Conservation (phyloP, 1,284 basidiomycete genomes). For the Cutaneotrichosporon cutaneum region DNA sequence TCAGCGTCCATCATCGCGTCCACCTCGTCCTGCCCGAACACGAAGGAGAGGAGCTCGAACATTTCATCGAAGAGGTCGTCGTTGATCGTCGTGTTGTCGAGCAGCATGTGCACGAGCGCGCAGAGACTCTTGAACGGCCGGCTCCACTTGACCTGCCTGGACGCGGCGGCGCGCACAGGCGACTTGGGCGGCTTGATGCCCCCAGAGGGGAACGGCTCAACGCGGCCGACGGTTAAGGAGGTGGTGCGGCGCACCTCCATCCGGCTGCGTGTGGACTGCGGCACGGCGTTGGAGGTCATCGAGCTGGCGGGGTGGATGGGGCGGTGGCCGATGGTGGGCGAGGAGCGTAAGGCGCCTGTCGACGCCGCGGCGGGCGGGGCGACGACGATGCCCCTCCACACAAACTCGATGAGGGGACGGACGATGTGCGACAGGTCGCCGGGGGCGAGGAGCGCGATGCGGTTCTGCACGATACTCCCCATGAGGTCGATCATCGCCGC, state of each 20-base stretch:
- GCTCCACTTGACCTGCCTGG: slow-evolving; percentile 27
- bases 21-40: slow-evolving; percentile 39
- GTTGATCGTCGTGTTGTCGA: slow-evolving; percentile 34
- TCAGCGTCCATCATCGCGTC: slow-evolving; percentile 33
- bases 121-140: slow-evolving; percentile 33
- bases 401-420: slow-evolving; percentile 38
- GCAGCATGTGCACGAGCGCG: slow-evolving; percentile 33
- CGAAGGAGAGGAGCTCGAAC: slow-evolving; percentile 40
- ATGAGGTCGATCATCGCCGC: slow-evolving; percentile 41
- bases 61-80: slow-evolving; percentile 41
- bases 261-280: slow-evolving; percentile 2
- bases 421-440: slow-evolving; percentile 40
- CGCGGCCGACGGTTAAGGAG: slow-evolving; percentile 21
- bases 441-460: slow-evolving; percentile 43
- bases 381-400: slow-evolving; percentile 38
- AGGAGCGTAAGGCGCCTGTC: not conserved
- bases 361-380: not conserved
- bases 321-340: slow-evolving; percentile 15
- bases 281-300: not conserved
- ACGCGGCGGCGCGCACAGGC: slow-evolving; percentile 5
- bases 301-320: not conserved
- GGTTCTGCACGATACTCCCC: slow-evolving; percentile 36
- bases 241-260: slow-evolving; percentile 11
- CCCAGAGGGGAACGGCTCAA: slow-evolving; percentile 18
- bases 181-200: slow-evolving; percentile 17